A percentile compares a stretch with the other conserved stretches of the same genome.
These are phyloP conservation scores for Pseudoturritis turrita DNA, from an alignment of 345 rosid genomes.

Conservation along the genomic window DNA sequence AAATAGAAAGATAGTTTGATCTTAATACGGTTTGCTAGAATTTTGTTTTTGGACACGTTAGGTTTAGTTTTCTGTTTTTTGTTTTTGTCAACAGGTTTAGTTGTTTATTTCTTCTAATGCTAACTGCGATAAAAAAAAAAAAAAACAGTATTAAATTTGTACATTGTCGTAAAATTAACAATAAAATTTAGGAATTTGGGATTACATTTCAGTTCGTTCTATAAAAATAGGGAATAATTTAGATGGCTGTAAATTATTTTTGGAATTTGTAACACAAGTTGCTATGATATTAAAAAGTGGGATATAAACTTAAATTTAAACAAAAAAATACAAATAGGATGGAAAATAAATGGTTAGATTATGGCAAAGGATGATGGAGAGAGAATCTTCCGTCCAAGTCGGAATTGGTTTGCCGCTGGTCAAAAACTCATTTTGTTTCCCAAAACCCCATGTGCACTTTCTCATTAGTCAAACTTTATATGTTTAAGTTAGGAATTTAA, in stretches of 20 bases:
- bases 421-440: conserved; percentile 10
- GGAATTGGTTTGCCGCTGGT: conserved; percentile 21
- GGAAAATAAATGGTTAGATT: conserved; percentile 8
- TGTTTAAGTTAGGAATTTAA: not conserved
- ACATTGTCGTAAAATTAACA: too few relatives aligned
- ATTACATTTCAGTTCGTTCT: not conserved
- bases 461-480: conserved; percentile 18
- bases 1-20: too few relatives aligned
- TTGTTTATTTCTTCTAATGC: not conserved
- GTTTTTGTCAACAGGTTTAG: too few relatives aligned
- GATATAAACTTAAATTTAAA: not conserved
- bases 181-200: not conserved
- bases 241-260: not conserved
- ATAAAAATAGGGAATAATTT: not conserved
- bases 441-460: conserved; percentile 34
- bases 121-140: not conserved
- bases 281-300: not conserved
- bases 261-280: conserved; percentile 8
- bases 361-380: conserved; percentile 20
- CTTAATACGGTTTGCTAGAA: too few relatives aligned
- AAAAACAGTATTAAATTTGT: not conserved
- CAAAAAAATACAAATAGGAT: conserved; percentile 3
- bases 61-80: too few relatives aligned
- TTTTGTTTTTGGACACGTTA: not conserved
- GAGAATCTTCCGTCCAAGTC: conserved; percentile 30